Evolutionary conservation across 192 early-diverging fungal genomes (phyloP), one percentile per base, ranked within the genome.

Genomic region (Mortierella alpina): DNA sequence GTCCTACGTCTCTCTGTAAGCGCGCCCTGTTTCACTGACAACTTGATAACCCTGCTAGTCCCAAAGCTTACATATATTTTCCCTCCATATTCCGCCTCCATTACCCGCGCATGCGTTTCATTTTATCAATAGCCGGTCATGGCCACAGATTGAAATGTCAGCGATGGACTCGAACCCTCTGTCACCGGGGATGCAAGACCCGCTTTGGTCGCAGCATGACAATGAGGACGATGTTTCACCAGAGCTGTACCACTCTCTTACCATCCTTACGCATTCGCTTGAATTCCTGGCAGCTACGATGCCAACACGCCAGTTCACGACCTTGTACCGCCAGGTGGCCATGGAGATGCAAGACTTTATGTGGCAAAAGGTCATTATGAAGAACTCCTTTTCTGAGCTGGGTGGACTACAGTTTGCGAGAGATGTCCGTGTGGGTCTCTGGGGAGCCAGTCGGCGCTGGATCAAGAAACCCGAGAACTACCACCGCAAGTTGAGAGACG

Each of bases 391-490:
- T 59, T 87, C 89, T 5, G 78, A 72, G 42, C 46, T 83, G 14
- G 89, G 87, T 0, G 83, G 82, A 20, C 48, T 50, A 6, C 89
- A 90, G 49, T 71, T 90, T 44, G 70, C 83, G 44, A 59, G 72
- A 6, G 89, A 90, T 76, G 31, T 87, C 6, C 63, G 66, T 22
- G 72, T 85, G 31, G 89, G 89, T 7, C 50, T 90, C 48, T 87
- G 84, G 74, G 77, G 70, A 7, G 59, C 84, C 4, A 77, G 83
- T 18, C 71, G 77, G 20, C 14, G 70, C 17, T 86, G 84, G 84
- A 77, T 87, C n/a, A 83, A 76, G 42, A 84, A 83, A 51, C 83
- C 87, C 0, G 87, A 90, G 65, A 90, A 85, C 69, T 87, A 86
- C 46, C 85, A 72, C 59, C 58, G 75, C 22, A 85, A 78, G 49